These are phyloP conservation scores for Aspergillus biplanus DNA, from an alignment of 495 filamentous ascomycete genomes.

Conservation along the genomic window DNA sequence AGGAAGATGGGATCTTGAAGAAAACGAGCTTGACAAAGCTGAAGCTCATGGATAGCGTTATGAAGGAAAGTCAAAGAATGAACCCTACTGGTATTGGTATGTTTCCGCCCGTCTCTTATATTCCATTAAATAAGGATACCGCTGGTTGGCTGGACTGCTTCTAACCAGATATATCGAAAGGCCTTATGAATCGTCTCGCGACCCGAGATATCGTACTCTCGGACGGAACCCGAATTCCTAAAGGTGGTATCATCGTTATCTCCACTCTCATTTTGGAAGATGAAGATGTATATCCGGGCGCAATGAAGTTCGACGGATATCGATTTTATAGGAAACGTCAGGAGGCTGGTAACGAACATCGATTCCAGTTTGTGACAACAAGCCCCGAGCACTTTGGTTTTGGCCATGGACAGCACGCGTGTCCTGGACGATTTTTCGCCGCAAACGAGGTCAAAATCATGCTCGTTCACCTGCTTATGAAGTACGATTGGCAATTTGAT, in stretches of 20 bases:
- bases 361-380: slow-evolving; percentile 50
- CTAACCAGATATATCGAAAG: slow-evolving; percentile 26
- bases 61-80: slow-evolving; percentile 44
- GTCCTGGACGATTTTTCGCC: slow-evolving; percentile 59
- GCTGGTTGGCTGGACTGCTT: no score
- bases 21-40: slow-evolving; percentile 54
- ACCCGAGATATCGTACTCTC: slow-evolving; percentile 35
- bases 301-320: slow-evolving; percentile 48
- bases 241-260: slow-evolving; percentile 40
- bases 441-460: slow-evolving; percentile 52
- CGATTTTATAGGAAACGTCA: slow-evolving; percentile 52
- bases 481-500: slow-evolving; percentile 58
- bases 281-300: slow-evolving; percentile 44
- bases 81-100: slow-evolving; percentile 40
- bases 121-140: not conserved
- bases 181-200: slow-evolving; percentile 47
- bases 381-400: slow-evolving; percentile 48
- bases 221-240: slow-evolving; percentile 39
- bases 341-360: slow-evolving; percentile 43
- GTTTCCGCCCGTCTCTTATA: slow-evolving; percentile 18
- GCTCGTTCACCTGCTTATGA: slow-evolving; percentile 49
- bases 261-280: slow-evolving; percentile 41
- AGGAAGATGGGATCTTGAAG: slow-evolving; percentile 44
- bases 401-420: slow-evolving; percentile 57
- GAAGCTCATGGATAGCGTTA: slow-evolving; percentile 50